Evolutionary conservation across 805 yeast species (phyloP).

Genomic region (Candida corydali): DNA sequence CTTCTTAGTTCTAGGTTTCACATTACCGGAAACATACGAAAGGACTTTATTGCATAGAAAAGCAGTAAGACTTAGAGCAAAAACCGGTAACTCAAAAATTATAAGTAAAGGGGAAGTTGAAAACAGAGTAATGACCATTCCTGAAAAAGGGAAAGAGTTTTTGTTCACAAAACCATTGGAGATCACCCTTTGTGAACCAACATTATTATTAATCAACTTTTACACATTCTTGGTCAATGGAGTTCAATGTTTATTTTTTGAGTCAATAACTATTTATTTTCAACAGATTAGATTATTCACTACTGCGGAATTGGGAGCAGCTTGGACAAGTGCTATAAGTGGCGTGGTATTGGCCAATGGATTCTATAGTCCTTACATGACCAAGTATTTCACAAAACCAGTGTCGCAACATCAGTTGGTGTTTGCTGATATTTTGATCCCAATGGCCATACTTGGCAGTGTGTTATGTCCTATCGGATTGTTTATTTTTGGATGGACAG

Average conservation of each 20-base stretch:
- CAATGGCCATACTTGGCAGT: conserved; percentile 32
- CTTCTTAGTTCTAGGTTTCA: conserved; percentile 23
- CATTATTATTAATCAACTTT: conserved; percentile 46
- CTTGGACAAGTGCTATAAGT: conserved; percentile 44
- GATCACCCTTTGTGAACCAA: conserved; percentile 49
- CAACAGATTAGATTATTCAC: conserved; percentile 42
- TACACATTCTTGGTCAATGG: conserved; percentile 52
- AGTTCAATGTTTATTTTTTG: conserved; percentile 52
- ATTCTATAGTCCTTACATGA: conserved; percentile 22
- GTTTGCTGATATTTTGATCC: conserved; percentile 37
- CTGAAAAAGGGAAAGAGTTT: conserved; percentile 23
- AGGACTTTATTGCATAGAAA: conserved; percentile 43
- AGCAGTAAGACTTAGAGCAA: conserved; percentile 42
- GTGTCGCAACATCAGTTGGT: conserved; percentile 11
- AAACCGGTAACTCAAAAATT: conserved; percentile 46
- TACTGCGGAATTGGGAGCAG: conserved; percentile 43
- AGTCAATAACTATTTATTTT: conserved; percentile 58
- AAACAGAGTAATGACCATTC: conserved; percentile 16
- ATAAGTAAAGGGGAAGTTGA: conserved; percentile 36
- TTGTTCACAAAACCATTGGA: conserved; percentile 44
- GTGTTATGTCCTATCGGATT: conserved; percentile 39
- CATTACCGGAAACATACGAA: conserved; percentile 48
- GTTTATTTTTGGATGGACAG: conserved; percentile 50
- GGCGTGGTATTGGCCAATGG: conserved; percentile 43
- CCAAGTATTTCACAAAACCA: conserved; percentile 19